Evolutionary conservation across 2,329 filamentous ascomycete species (phyloP).

Genomic region (Phialocephala sp.): DNA sequence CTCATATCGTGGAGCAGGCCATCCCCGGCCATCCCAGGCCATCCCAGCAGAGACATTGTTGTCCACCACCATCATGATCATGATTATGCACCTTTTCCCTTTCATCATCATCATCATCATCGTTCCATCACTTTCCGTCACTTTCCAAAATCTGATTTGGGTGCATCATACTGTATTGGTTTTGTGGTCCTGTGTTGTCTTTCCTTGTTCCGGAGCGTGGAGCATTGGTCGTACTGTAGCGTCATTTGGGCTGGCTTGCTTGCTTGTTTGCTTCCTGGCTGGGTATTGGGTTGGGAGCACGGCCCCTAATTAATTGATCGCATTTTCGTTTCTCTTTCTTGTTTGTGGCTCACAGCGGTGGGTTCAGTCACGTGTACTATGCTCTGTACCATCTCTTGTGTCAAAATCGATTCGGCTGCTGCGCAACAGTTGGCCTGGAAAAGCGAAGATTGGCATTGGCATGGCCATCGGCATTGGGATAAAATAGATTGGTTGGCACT

Average conservation of each 20-base stretch:
- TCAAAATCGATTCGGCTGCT: background rate
- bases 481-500: conserved; percentile 4
- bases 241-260: background rate
- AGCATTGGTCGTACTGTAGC: background rate
- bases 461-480: background rate
- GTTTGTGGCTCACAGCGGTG: background rate
- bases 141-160: background rate
- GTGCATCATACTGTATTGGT: too few relatives aligned
- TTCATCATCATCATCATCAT: conserved; percentile 14
- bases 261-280: background rate
- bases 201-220: conserved; percentile 15
- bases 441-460: background rate
- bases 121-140: conserved; percentile 4
- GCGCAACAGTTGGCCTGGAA: conserved; percentile 9
- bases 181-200: too few relatives aligned
- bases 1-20: background rate
- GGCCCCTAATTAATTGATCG: background rate
- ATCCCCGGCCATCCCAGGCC: background rate
- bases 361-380: conserved; percentile 3
- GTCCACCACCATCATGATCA: background rate
- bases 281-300: background rate
- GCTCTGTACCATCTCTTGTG: conserved; percentile 8
- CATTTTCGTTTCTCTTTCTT: background rate
- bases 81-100: background rate
- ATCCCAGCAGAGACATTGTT: background rate